These are phyloP conservation scores for Daedaleopsis nitida DNA, from an alignment of 768 basidiomycete genomes.

Conservation along the genomic window DNA sequence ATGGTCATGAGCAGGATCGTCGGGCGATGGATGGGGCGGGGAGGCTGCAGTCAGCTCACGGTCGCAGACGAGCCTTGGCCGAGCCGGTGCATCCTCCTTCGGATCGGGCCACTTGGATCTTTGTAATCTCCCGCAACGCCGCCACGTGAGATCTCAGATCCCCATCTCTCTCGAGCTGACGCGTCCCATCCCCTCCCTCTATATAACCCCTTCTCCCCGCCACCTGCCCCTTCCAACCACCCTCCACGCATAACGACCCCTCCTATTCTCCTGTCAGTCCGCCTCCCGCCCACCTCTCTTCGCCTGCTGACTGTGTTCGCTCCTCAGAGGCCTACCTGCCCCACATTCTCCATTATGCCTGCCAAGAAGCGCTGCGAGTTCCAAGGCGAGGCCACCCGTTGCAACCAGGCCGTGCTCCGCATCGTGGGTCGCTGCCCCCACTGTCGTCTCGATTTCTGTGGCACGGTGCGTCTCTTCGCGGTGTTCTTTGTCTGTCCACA, in stretches of 20 bases:
- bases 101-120: conserved; percentile 27
- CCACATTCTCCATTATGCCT: conserved; percentile 51
- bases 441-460: conserved; percentile 78
- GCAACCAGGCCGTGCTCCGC: conserved; percentile 78
- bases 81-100: conserved; percentile 8
- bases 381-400: conserved; percentile 51
- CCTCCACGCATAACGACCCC: conserved; percentile 11
- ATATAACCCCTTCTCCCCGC: conserved; percentile 24
- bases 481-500: not conserved
- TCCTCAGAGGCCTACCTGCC: conserved; percentile 3
- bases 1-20: conserved; percentile 13
- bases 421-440: conserved; percentile 86
- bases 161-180: conserved; percentile 30
- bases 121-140: conserved; percentile 24
- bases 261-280: conserved; percentile 9
- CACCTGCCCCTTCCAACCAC: conserved; percentile 17
- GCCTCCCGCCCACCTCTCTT: not conserved
- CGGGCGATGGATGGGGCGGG: conserved; percentile 6
- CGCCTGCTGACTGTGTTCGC: not conserved
- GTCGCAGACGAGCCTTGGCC: not conserved
- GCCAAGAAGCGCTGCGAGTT: conserved; percentile 89
- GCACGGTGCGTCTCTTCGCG: conserved; percentile 52
- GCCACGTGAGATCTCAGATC: conserved; percentile 31
- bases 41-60: no score
- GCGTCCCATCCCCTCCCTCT: conserved; percentile 29